Evolutionary conservation across 176 grass and related monocot species (phyloP), one percentile per base, ranked within the genome.

Genomic region (Metroxylon sagu): DNA sequence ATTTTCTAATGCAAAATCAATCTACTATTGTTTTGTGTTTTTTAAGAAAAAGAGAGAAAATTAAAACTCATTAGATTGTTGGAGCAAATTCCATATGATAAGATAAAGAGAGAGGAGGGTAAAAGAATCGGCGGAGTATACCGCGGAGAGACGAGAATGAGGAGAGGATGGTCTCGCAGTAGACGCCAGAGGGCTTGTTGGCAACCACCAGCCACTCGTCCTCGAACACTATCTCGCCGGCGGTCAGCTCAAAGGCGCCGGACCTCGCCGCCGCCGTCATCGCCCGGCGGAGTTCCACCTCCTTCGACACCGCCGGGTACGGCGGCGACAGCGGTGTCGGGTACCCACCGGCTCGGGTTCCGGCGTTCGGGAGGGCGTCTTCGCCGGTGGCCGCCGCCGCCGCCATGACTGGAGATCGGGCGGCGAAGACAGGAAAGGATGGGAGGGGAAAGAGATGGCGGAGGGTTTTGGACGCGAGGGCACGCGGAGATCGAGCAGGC

Each of bases 141-240:
- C 35, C 35, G 10, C 35, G 10, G 35, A 43, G 35, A 14, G 35
- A 43, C 35, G 78, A 62, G 17, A 87, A 30, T 19, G 74, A 70
- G 62, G 78, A 73, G 56, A 97, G 87, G 71, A 97, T 49, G 66
- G 84, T 51, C 14, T 97, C 92, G 69, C 81, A 97, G 60, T 97
- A 97, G 25, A 97, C 71, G 5, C 87, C 87, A n/a, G 81, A 58
- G 2, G 93, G 84, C 79, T 97, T 97, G 59, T 91, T 67, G n/a
- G 81, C 79, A 4, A 91, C 78, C n/a, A 56, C 53, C 39, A 97
- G 53, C 84, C 87, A 91, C 49, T 97, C 74, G 61, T 91, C 93
- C 76, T 97, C 92, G 69, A 83, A 88, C 14, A 97, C 52, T 2
- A 91, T 54, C 50, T 58, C 63, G 7, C 74, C 68, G 25, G 30